A percentile compares a stretch with the other conserved stretches of the same genome.
phyloP scores from a whole-genome alignment of 2,329 filamentous ascomycete genomes.

The Phialophora macrospora region DNA sequence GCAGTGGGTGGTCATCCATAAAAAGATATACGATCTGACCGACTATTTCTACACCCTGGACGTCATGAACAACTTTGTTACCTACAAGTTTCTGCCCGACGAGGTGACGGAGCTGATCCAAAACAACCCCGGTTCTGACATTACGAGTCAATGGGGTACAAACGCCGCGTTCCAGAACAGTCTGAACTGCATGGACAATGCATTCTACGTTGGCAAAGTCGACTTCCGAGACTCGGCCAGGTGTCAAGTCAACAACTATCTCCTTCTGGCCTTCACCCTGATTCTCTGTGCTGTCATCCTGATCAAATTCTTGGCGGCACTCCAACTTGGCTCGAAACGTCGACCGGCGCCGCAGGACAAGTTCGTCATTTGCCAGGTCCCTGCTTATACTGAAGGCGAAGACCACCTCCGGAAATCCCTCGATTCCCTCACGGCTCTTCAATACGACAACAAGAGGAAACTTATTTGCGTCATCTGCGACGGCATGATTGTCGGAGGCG shows the following conservation, averaged over 20 bases:
- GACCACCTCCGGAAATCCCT: conserved; percentile 90
- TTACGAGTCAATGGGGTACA: conserved; percentile 68
- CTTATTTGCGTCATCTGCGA: conserved; percentile 96
- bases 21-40: conserved; percentile 83
- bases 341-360: conserved; percentile 92
- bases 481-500: conserved; percentile 92
- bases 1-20: conserved; percentile 78
- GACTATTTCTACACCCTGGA: conserved; percentile 84
- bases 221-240: conserved; percentile 79
- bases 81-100: conserved; percentile 74
- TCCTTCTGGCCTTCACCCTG: conserved; percentile 84
- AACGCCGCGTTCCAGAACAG: conserved; percentile 64
- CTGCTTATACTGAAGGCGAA: conserved; percentile 97
- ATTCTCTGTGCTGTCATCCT: conserved; percentile 79
- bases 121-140: conserved; percentile 77
- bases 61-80: conserved; percentile 57
- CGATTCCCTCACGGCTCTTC: conserved; percentile 89
- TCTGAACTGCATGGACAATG: conserved; percentile 78
- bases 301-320: conserved; percentile 87
- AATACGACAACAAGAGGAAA: conserved; percentile 98
- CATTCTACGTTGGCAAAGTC: conserved; percentile 79
- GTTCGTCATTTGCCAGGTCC: conserved; percentile 97
- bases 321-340: conserved; percentile 91
- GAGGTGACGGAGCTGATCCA: conserved; percentile 71
- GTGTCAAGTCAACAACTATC: conserved; percentile 89